A percentile compares a stretch with the other conserved stretches of the same genome.
These are phyloP conservation scores for Sphaerostilbella broomeana DNA, from an alignment of 2,329 filamentous ascomycete genomes.

Conservation along the genomic window DNA sequence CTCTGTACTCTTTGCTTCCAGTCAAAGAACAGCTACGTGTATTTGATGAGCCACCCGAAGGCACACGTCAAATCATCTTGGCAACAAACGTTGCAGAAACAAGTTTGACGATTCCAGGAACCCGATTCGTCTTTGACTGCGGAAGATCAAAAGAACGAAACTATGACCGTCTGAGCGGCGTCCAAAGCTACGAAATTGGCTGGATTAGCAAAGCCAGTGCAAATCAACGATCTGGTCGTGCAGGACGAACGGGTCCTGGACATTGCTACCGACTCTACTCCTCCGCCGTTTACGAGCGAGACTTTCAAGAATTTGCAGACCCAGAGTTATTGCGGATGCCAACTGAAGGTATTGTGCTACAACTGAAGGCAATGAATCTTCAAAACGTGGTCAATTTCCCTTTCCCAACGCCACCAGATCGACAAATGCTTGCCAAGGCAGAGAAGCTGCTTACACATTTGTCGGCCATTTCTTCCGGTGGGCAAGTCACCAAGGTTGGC, in stretches of 20 bases:
- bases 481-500: slow-evolving; percentile 73
- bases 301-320: slow-evolving; percentile 78
- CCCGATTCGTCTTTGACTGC: slow-evolving; percentile 92
- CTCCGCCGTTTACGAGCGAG: slow-evolving; percentile 85
- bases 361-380: slow-evolving; percentile 91
- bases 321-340: slow-evolving; percentile 88
- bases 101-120: slow-evolving; percentile 90
- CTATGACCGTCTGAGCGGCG: slow-evolving; percentile 80
- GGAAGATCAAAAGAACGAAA: slow-evolving; percentile 87
- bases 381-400: slow-evolving; percentile 90
- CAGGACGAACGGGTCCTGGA: slow-evolving; percentile 88
- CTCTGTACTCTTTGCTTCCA: slow-evolving; percentile 85
- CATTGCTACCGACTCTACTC: slow-evolving; percentile 96
- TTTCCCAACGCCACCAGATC: slow-evolving; percentile 84
- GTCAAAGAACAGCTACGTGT: slow-evolving; percentile 87
- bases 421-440: slow-evolving; percentile 68
- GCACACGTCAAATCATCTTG: slow-evolving; percentile 76
- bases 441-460: slow-evolving; percentile 83
- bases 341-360: slow-evolving; percentile 85
- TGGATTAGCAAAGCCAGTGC: slow-evolving; percentile 99
- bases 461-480: slow-evolving; percentile 65
- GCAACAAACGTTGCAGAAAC: slow-evolving; percentile 98
- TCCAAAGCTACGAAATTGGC: slow-evolving; percentile 89
- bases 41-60: slow-evolving; percentile 78
- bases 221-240: slow-evolving; percentile 84